Conservation (phyloP, 116 monocot genomes). For the Zostera marina region DNA sequence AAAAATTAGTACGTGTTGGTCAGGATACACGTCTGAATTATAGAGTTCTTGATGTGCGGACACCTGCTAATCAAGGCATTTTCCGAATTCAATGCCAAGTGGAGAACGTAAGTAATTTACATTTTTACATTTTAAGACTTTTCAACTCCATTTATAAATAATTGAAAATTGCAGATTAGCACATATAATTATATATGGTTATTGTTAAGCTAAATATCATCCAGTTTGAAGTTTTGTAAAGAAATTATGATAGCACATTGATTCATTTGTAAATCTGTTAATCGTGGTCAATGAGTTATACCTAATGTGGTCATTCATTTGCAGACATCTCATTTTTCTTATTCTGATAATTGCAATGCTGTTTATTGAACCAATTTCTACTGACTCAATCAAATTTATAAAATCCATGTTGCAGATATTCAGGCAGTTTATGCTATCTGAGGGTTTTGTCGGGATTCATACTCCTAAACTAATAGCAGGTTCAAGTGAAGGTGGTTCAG, state of each 20-base stretch:
- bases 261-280: too few relatives aligned
- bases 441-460: conserved; percentile 59
- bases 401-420: conserved; percentile 34
- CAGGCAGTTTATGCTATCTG: conserved; percentile 32
- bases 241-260: too few relatives aligned
- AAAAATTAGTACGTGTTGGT: conserved; percentile 78
- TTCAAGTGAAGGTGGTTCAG: conserved; percentile 91
- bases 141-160: too few relatives aligned
- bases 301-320: too few relatives aligned
- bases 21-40: conserved; percentile 85
- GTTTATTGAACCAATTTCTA: not conserved
- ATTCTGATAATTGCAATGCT: too few relatives aligned
- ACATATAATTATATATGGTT: too few relatives aligned
- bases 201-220: too few relatives aligned
- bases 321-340: too few relatives aligned
- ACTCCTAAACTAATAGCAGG: conserved; percentile 66
- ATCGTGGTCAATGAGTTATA: too few relatives aligned
- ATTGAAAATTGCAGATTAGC: too few relatives aligned
- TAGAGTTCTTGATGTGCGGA: conserved; percentile 64
- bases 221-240: too few relatives aligned
- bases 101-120: conserved; percentile 33
- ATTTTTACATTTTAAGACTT: not conserved
- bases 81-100: conserved; percentile 53
- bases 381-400: not conserved
- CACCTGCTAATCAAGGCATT: conserved; percentile 71